A percentile compares a stretch with the other conserved stretches of the same genome.
Evolutionary conservation across 225 moss, liverwort and hornwort species (phyloP).

Genomic region (Sphagnum contortum): DNA sequence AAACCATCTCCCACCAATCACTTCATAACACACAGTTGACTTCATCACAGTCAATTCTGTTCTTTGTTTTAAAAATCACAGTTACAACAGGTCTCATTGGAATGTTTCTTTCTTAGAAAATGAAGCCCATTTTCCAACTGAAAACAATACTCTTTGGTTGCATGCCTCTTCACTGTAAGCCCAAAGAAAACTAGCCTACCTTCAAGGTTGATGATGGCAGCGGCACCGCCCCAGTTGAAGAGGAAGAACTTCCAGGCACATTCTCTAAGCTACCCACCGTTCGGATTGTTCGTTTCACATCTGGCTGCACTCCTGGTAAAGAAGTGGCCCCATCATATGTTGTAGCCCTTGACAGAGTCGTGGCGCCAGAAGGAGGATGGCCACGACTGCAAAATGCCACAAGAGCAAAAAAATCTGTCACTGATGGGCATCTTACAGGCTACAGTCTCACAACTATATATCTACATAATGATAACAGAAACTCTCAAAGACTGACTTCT

Average conservation of each 20-base stretch:
- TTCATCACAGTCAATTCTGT: no score
- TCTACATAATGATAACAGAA: no score
- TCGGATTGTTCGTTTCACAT: conserved; percentile 8
- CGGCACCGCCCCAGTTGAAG: conserved; percentile 8
- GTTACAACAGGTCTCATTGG: not conserved
- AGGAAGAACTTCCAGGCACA: conserved; percentile 9
- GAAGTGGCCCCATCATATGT: conserved; percentile 28
- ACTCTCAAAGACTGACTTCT: no score
- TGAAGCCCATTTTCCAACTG: not conserved
- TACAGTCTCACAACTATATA: no score
- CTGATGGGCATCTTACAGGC: no score
- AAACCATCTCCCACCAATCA: no score
- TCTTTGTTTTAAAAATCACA: no score
- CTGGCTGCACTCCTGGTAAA: conserved; percentile 18
- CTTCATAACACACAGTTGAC: no score
- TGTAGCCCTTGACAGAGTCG: conserved; percentile 28
- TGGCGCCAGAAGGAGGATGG: conserved; percentile 19
- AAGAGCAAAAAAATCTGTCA: not conserved
- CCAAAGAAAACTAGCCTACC: conserved; percentile 4
- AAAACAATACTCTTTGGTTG: not conserved
- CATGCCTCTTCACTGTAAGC: not conserved
- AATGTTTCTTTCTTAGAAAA: no score
- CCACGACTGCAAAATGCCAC: conserved; percentile 13
- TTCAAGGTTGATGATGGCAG: conserved; percentile 19
- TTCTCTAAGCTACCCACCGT: conserved; percentile 16